A percentile compares a stretch with the other conserved stretches of the same genome.
Conservation (phyloP, 2,329 filamentous ascomycete genomes). For the Juglanconis oblonga region DNA sequence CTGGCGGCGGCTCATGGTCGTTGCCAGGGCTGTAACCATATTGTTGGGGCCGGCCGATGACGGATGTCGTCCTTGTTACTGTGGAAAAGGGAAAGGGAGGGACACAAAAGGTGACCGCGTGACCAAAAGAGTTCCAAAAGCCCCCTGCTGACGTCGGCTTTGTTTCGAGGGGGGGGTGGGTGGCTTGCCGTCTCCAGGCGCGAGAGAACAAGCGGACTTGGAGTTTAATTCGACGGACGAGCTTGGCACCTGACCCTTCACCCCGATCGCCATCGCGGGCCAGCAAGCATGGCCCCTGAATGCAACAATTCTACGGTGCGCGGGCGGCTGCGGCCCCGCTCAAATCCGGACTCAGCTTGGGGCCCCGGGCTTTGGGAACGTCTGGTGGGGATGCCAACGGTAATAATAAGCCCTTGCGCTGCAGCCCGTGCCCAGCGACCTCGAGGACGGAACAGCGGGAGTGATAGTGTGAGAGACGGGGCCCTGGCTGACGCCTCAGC, state of each 20-base stretch:
- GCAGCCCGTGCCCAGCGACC: too few relatives aligned
- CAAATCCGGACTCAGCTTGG: not conserved
- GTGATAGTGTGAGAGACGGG: too few relatives aligned
- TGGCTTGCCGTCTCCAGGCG: not conserved
- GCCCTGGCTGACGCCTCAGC: not conserved
- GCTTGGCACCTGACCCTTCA: not conserved
- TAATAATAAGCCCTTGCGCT: too few relatives aligned
- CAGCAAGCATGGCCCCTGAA: constrained; percentile 4
- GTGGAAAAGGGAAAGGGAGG: not conserved
- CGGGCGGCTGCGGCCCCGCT: not conserved
- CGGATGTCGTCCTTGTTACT: not conserved
- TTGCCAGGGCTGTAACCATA: not conserved
- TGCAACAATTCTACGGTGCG: not conserved
- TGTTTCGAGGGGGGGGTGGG: not conserved
- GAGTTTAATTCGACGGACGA: not conserved
- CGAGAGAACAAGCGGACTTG: not conserved
- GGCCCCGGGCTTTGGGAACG: too few relatives aligned
- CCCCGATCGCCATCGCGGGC: not conserved
- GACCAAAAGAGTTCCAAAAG: not conserved
- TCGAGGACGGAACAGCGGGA: too few relatives aligned
- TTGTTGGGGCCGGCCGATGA: not conserved
- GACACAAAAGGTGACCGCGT: not conserved
- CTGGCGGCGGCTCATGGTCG: constrained; percentile 17
- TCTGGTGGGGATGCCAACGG: too few relatives aligned
- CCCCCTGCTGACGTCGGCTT: not conserved